These are phyloP conservation scores for Extremus antarcticus DNA, from an alignment of 495 filamentous ascomycete genomes.

Conservation along the genomic window DNA sequence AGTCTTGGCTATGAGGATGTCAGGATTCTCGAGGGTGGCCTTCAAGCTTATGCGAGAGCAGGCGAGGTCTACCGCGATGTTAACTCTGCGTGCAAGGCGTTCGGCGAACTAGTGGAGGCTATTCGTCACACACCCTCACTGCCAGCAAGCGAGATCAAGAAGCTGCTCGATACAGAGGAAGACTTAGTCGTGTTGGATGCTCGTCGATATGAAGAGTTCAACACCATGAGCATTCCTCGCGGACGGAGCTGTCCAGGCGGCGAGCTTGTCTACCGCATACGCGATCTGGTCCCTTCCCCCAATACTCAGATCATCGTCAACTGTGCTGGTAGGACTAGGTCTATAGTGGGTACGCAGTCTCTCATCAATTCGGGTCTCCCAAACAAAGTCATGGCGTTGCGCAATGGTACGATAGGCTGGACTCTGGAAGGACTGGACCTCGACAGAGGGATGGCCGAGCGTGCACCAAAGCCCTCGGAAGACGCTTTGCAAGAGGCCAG, in stretches of 20 bases:
- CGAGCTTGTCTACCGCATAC: background rate
- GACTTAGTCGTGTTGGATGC: background rate
- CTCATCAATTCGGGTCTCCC: background rate
- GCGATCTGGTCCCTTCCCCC: background rate
- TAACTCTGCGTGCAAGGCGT: background rate
- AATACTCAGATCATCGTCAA: background rate
- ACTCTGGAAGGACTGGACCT: background rate
- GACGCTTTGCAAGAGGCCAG: background rate
- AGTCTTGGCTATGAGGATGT: background rate
- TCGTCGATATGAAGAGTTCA: background rate
- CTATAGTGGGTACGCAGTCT: background rate
- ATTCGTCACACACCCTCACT: slow-evolving; percentile 1
- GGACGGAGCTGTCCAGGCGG: background rate
- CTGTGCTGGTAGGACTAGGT: background rate
- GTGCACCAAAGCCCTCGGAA: background rate
- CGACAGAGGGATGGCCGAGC: background rate
- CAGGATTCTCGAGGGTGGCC: background rate
- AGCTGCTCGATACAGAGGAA: background rate
- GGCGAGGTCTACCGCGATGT: slow-evolving; percentile 3
- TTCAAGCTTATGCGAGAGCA: background rate
- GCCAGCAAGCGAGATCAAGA: background rate
- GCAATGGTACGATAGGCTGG: slow-evolving; percentile 2
- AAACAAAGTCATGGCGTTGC: background rate
- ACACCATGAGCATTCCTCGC: slow-evolving; percentile 2
- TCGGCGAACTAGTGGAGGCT: background rate